Percentiles rank a stretch among this genome's conserved stretches.
phyloP scores from a whole-genome alignment of 345 rosid species.

The Bruguiera parviflora region DNA sequence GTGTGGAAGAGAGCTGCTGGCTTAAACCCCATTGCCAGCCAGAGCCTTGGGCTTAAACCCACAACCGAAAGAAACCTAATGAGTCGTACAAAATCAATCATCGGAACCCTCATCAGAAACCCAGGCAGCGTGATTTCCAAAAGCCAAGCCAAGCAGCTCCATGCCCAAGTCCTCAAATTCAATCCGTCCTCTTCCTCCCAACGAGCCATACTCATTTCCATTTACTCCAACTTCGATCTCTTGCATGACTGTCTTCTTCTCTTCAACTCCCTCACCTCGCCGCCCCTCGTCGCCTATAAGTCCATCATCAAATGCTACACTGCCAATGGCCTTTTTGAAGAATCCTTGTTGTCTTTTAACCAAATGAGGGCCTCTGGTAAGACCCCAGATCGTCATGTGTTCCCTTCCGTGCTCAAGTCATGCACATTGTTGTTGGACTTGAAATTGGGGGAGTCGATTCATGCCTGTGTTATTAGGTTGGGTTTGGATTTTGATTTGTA shows the following conservation, averaged over 20 bases:
- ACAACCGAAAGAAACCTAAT: constrained; percentile 4
- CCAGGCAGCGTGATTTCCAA: constrained; percentile 37
- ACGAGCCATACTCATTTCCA: constrained; percentile 47
- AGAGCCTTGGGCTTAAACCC: too few species aligned
- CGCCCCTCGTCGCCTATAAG: constrained; percentile 67
- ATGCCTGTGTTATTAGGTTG: constrained; percentile 60
- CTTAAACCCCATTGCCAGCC: too few species aligned
- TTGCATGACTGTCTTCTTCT: constrained; percentile 44
- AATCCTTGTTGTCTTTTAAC: constrained; percentile 46
- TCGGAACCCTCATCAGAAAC: constrained; percentile 37
- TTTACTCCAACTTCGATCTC: constrained; percentile 59
- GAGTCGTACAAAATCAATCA: constrained; percentile 33
- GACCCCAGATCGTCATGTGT: constrained; percentile 58
- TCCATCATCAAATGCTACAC: constrained; percentile 64
- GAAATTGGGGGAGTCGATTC: constrained; percentile 67
- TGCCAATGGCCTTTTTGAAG: constrained; percentile 37
- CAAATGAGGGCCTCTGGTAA: constrained; percentile 56
- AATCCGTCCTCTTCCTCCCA: constrained; percentile 31
- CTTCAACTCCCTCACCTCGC: constrained; percentile 49
- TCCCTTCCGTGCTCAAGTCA: constrained; percentile 70
- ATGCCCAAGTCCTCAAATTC: constrained; percentile 61
- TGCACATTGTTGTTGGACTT: constrained; percentile 52
- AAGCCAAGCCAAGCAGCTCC: constrained; percentile 60
- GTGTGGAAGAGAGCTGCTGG: too few species aligned
- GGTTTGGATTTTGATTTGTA: constrained; percentile 65